Conservation (phyloP, 768 basidiomycete genomes). For the Gyrodon lividus region DNA sequence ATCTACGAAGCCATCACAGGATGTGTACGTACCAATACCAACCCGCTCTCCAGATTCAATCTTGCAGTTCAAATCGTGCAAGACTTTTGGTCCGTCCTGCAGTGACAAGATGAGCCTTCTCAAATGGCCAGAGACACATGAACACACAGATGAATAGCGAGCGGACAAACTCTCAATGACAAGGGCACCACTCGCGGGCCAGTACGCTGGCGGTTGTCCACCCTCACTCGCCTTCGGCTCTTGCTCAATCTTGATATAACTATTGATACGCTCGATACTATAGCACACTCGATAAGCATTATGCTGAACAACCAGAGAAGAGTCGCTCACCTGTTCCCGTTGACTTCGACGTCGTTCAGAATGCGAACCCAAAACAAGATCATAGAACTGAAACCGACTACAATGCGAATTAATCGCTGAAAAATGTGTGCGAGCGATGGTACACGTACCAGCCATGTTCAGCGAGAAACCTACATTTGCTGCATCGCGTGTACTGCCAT, state of each 20-base stretch:
- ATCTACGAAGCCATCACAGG: not conserved
- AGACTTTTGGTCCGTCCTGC: constrained; percentile 52
- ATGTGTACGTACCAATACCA: constrained; percentile 47
- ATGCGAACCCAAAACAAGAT: constrained; percentile 50
- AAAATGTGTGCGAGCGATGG: not conserved
- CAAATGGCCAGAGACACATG: not conserved
- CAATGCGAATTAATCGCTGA: not conserved
- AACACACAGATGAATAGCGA: constrained; percentile 38
- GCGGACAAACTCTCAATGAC: constrained; percentile 52
- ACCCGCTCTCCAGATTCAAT: constrained; percentile 58
- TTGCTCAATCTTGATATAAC: constrained; percentile 56
- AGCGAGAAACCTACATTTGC: constrained; percentile 39
- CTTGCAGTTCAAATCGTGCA: constrained; percentile 50
- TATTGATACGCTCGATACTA: constrained; percentile 51
- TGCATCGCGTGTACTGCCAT: constrained; percentile 38
- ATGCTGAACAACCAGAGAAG: not conserved
- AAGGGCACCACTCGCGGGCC: constrained; percentile 60
- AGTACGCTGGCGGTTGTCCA: constrained; percentile 57
- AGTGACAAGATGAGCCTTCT: constrained; percentile 4
- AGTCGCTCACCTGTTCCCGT: constrained; percentile 27
- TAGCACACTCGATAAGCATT: not conserved
- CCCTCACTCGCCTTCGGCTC: constrained; percentile 42
- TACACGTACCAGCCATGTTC: constrained; percentile 38
- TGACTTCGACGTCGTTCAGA: constrained; percentile 43
- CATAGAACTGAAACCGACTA: constrained; percentile 52